Base-by-base conservation (phyloP, 2,329 filamentous ascomycete genomes). In the Cercospora janseana region DNA sequence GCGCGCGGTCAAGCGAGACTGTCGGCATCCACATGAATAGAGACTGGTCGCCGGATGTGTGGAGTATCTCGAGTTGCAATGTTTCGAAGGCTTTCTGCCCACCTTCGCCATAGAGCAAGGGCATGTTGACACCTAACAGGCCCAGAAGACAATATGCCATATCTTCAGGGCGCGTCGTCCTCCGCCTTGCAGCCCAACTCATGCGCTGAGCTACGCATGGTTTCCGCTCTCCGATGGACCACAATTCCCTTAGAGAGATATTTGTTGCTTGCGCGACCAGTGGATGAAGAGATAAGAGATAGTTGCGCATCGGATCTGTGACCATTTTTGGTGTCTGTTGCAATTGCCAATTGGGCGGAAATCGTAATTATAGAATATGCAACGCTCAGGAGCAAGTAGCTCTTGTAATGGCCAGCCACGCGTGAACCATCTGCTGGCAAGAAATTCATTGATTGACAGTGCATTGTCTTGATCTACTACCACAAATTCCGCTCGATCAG, bases 81-180 rank as follows among this genome's bases (percentile, higher is more conserved):
- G 48, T 24, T 13, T 52, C 24, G 45, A 57, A 57, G 12, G 54
- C 45, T 20, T 41, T 54, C 13, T 12, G 12, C n/a, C 26, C 27
- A 9, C 53, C 51, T 47, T 57, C 54, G 20, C 54, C 52, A 24
- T 57, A 55, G 2, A 57, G 45, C 4, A 57, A 32, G 9, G 54
- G 47, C 48, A 77, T 74, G 26, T 72, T 67, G 13, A 77, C 63
- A 1, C 63, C 63, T 26, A 77, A 76, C 0, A 77, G 63, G 0
- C 74, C 75, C 2, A 77, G 53, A 0, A 78, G 60, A 6, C 66
- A 74, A 35, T 77, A 78, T 1, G 72, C 72, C n/a, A 66, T 63
- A 29, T 77, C 75, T 45, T 77, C 74, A 0, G 48, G 5, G 3
- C 66, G 46, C 12, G 54, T 55, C 0, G 58, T 60, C 5, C 32